phyloP scores from a whole-genome alignment of 441 rosid species.

The Euphorbia corollata region DNA sequence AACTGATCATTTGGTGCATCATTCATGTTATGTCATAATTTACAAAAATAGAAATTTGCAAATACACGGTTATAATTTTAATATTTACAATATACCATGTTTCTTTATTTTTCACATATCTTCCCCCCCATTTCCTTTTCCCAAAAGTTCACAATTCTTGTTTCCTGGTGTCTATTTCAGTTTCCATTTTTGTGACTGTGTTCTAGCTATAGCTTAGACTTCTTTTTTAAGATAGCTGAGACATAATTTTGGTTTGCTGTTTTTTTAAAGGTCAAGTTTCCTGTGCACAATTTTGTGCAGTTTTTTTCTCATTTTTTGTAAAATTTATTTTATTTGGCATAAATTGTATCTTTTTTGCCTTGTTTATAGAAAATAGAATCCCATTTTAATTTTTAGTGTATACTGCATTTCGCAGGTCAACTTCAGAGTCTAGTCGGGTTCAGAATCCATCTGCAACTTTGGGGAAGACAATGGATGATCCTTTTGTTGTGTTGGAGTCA shows the following conservation, averaged over 20 bases:
- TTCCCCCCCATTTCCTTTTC: background rate
- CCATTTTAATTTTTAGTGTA: conserved; percentile 16
- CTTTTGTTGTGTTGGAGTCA: conserved; percentile 60
- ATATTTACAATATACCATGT: background rate
- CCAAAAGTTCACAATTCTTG: background rate
- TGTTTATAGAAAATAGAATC: conserved; percentile 1
- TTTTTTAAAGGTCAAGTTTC: background rate
- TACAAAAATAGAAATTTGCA: background rate
- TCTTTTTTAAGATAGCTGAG: background rate
- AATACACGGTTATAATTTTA: background rate
- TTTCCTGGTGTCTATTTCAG: background rate
- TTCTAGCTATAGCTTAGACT: background rate
- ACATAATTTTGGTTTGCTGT: conserved; percentile 6
- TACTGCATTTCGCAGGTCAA: conserved; percentile 41
- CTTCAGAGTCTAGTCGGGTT: conserved; percentile 42
- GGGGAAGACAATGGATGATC: conserved; percentile 49
- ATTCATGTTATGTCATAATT: background rate
- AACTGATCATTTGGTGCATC: background rate
- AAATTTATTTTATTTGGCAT: background rate
- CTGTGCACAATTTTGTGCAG: background rate
- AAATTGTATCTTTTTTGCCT: background rate
- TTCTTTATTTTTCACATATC: background rate
- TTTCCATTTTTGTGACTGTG: background rate
- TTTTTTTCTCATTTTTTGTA: background rate
- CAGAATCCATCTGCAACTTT: conserved; percentile 38